Evolutionary conservation across 306 rosid genomes (phyloP).

Genomic region (Dalbergia oliveri): DNA sequence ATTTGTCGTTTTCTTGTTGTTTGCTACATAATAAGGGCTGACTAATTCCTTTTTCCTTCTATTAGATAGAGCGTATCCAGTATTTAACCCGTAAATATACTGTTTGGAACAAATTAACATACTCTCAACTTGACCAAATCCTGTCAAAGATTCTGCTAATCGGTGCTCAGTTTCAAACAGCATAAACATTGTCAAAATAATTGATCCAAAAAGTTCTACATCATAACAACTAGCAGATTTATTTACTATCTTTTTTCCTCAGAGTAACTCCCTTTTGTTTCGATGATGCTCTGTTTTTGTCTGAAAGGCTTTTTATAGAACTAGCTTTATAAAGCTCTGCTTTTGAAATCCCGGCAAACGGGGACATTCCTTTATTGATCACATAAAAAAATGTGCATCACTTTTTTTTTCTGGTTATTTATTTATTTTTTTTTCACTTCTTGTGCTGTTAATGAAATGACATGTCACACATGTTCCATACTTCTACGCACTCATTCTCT

Average conservation of each 20-base stretch:
- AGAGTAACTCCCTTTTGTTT: slow-evolving; percentile 1
- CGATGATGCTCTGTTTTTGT: slow-evolving; percentile 29
- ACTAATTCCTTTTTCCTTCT: neutral
- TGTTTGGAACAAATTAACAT: neutral
- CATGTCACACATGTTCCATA: slow-evolving; percentile 2
- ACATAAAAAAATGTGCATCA: slow-evolving; percentile 51
- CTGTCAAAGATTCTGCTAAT: neutral
- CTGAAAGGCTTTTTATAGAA: slow-evolving; percentile 35
- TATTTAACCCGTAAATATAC: neutral
- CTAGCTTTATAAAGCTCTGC: slow-evolving; percentile 25
- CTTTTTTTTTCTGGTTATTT: neutral
- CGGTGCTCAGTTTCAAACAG: neutral
- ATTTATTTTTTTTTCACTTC: neutral
- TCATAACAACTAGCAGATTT: neutral
- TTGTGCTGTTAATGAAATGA: slow-evolving; percentile 28
- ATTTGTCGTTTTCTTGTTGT: slow-evolving; percentile 21
- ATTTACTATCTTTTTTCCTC: neutral
- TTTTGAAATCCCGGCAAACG: slow-evolving; percentile 37
- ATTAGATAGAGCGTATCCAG: neutral
- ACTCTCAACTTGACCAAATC: neutral
- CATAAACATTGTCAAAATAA: neutral
- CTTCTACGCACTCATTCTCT: neutral
- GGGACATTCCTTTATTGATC: slow-evolving; percentile 48
- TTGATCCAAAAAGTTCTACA: neutral
- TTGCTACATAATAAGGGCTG: neutral